Conservation (phyloP, 78 protist species). For the Dictyostelium firmibasis region DNA sequence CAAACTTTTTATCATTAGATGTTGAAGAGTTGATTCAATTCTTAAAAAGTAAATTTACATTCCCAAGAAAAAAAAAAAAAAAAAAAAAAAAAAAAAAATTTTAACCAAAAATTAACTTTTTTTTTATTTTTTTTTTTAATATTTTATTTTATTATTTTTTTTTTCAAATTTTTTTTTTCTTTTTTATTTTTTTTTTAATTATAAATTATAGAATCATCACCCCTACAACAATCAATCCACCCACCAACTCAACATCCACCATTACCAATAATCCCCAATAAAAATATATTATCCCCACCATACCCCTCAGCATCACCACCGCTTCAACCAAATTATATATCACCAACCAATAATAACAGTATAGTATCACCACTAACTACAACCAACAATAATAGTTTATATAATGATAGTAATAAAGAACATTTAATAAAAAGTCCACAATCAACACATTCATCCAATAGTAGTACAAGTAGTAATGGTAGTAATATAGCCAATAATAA, state of each 20-base stretch:
- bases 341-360: neutral
- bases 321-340: neutral
- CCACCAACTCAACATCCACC: neutral
- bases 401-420: neutral
- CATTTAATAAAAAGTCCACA: neutral
- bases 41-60: neutral
- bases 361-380: neutral
- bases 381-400: neutral
- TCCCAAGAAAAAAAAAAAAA: too few relatives aligned
- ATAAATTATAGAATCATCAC: constrained; percentile 1
- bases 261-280: neutral
- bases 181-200: neutral
- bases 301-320: neutral
- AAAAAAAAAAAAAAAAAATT: neutral
- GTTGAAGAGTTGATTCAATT: constrained; percentile 20
- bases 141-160: neutral
- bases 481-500: neutral
- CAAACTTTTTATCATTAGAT: neutral
- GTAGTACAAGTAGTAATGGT: neutral
- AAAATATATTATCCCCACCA: neutral
- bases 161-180: neutral
- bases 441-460: neutral
- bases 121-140: neutral
- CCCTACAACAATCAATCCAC: neutral
- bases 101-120: neutral